Percentiles rank a stretch among this genome's conserved stretches.
Conservation (phyloP, 108 stramenopile species). For the Cyclotella kingstonii region DNA sequence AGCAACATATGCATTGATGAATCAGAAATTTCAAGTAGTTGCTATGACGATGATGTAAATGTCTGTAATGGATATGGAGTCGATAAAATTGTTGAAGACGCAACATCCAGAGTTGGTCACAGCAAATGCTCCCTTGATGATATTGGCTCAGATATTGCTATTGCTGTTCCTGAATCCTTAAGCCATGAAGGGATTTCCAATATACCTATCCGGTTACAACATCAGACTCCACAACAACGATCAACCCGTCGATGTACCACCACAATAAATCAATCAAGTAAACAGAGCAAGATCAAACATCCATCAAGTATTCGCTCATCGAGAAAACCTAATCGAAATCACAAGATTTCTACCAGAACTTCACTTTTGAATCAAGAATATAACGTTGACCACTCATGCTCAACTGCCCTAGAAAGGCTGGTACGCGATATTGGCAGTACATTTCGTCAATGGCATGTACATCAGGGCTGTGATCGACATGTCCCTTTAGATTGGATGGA, state of each 20-base stretch:
- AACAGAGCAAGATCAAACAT: no score
- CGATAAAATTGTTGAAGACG: slow-evolving; percentile 8
- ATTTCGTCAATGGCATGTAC: slow-evolving; percentile 75
- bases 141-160: not conserved
- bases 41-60: slow-evolving; percentile 10
- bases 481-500: slow-evolving; percentile 49
- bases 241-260: no score
- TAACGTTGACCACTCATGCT: slow-evolving; percentile 86
- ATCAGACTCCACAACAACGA: no score
- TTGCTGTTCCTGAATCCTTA: not conserved
- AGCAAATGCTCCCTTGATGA: not conserved
- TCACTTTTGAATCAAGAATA: slow-evolving; percentile 52
- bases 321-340: slow-evolving; percentile 1
- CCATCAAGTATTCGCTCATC: not conserved
- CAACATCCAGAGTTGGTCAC: not conserved
- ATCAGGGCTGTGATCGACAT: slow-evolving; percentile 73
- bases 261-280: no score
- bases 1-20: not conserved
- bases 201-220: no score
- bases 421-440: slow-evolving; percentile 76
- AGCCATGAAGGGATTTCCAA: no score
- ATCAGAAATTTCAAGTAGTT: not conserved
- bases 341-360: slow-evolving; percentile 5
- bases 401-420: slow-evolving; percentile 78
- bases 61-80: slow-evolving; percentile 15